Evolutionary conservation across 2,329 filamentous ascomycete genomes (phyloP), one percentile per base, ranked within the genome.

Genomic region (Sporothrix phasma): DNA sequence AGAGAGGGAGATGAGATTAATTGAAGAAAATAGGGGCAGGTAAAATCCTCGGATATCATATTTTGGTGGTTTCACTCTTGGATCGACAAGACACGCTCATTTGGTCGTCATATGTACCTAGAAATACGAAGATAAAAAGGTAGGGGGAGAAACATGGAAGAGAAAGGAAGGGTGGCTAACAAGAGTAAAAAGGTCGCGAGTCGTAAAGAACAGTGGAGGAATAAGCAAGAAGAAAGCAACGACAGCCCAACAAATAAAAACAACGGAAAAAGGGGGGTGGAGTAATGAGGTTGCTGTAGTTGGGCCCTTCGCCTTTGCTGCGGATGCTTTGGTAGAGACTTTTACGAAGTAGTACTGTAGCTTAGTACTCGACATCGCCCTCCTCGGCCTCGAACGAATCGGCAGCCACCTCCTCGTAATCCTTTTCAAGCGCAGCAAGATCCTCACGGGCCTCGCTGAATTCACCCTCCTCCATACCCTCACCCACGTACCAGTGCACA

Each of bases 381-480:
- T 87, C 87, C 54, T 85, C 84, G 17, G 83, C 79, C 70, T 87
- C 79, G 68, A 80, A 78, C 69, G 87, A 89, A 76, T 92, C 89
- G 74, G 81, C 84, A 66, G 88, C 89, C 70, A 92, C 89, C 81
- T 92, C 89, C 77, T 92, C 89, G 74, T 93, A 93, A 72, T 93
- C 89, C 80, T 88, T 90, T 81, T 93, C 90, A 39, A 94, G 81
- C 56, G 90, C 90, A 67, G 90, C 90, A 66, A 94, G 81, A 75
- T 94, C 90, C 79, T 94, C 90, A 70, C 90, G 87, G 67, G 90
- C 90, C 77, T 94, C 90, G 68, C 87, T 89, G 80, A 94, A 94
- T 77, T 94, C 90, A 71, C 90, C 90, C 76, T 94, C 90, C 80
- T 94, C 90, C 90, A 94, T 94, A 78, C 90, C 90, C 79, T 94